Conservation (phyloP, 2,329 filamentous ascomycete genomes). For the Aspergillus melleus region DNA sequence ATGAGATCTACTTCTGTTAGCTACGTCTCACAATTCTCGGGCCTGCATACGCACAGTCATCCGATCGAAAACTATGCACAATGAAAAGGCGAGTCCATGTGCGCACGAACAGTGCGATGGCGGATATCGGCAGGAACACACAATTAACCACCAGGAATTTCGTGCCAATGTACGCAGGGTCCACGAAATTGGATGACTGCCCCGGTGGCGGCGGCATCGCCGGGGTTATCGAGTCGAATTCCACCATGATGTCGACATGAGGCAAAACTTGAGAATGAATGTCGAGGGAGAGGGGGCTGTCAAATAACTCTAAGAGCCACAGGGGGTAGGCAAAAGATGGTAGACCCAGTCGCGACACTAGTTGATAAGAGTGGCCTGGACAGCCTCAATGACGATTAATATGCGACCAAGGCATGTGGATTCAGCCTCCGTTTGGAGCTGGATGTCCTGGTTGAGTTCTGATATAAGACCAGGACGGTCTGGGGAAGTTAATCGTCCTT, state of each 20-base stretch:
- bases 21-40: not conserved
- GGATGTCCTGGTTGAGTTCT: too few relatives aligned
- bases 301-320: too few relatives aligned
- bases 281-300: too few relatives aligned
- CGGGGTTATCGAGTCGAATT: slow-evolving; percentile 17
- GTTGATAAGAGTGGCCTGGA: too few relatives aligned
- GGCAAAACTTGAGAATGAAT: too few relatives aligned
- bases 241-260: slow-evolving; percentile 13
- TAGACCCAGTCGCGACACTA: too few relatives aligned
- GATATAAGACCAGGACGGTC: too few relatives aligned
- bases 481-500: too few relatives aligned
- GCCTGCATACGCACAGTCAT: slow-evolving; percentile 27
- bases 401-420: too few relatives aligned
- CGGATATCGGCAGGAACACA: slow-evolving; percentile 27
- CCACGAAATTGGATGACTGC: slow-evolving; percentile 26
- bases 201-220: slow-evolving; percentile 28
- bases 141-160: slow-evolving; percentile 29
- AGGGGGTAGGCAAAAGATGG: too few relatives aligned
- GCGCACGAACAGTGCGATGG: slow-evolving; percentile 20
- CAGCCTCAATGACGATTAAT: too few relatives aligned
- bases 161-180: slow-evolving; percentile 23
- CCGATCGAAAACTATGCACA: slow-evolving; percentile 24
- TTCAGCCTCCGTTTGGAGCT: too few relatives aligned
- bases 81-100: slow-evolving; percentile 29
- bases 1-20: slow-evolving; percentile 22